Conservation (phyloP, 257 asterid species). For the Solanum acaule region DNA sequence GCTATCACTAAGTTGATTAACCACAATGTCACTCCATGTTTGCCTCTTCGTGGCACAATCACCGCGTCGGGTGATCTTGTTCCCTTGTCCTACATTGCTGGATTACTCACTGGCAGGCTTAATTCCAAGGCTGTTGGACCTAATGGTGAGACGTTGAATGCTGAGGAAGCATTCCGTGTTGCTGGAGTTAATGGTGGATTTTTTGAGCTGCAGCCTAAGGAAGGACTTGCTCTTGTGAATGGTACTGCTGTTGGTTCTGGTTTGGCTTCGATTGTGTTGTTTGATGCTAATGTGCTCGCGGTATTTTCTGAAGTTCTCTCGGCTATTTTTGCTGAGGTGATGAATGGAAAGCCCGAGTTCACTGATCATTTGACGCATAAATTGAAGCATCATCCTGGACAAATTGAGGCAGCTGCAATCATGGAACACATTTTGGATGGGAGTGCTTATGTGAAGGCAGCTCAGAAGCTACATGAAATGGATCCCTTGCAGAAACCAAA, state of each 20-base stretch:
- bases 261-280: slow-evolving; percentile 38
- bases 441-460: slow-evolving; percentile 29
- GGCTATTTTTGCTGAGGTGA: slow-evolving; percentile 47
- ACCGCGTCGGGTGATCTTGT: slow-evolving; percentile 44
- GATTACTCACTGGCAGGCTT: slow-evolving; percentile 34
- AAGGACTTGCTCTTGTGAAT: slow-evolving; percentile 46
- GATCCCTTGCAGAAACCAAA: slow-evolving; percentile 46
- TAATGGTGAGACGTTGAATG: slow-evolving; percentile 22
- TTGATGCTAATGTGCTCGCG: slow-evolving; percentile 29
- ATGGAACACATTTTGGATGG: slow-evolving; percentile 49
- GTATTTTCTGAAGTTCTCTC: slow-evolving; percentile 32
- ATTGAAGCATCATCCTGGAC: slow-evolving; percentile 47
- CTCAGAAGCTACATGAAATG: slow-evolving; percentile 32
- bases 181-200: slow-evolving; percentile 29
- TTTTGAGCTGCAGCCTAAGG: slow-evolving; percentile 44
- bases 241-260: slow-evolving; percentile 53
- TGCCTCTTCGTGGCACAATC: slow-evolving; percentile 51
- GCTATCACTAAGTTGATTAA: slow-evolving; percentile 40
- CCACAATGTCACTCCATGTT: slow-evolving; percentile 36
- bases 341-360: slow-evolving; percentile 47
- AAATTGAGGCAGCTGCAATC: slow-evolving; percentile 47
- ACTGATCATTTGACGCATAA: slow-evolving; percentile 46
- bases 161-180: slow-evolving; percentile 29
- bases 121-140: slow-evolving; percentile 44
- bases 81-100: slow-evolving; percentile 47